Percentiles rank a stretch among this genome's conserved stretches.
Evolutionary conservation across 495 filamentous ascomycete genomes (phyloP).

Genomic region (Neurospora sp.): DNA sequence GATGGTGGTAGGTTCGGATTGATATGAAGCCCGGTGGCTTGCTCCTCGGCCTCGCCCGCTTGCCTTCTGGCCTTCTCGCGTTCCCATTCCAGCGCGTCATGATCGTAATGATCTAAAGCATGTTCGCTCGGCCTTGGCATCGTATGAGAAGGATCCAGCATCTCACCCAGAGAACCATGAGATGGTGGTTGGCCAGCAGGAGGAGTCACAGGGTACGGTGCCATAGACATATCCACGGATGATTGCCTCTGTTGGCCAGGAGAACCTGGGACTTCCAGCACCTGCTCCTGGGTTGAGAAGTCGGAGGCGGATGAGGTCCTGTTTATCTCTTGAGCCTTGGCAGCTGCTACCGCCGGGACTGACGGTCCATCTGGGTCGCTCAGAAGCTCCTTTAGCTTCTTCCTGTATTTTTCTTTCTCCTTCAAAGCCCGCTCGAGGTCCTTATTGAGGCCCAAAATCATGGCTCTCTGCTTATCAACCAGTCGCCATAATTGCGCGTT

Average conservation of each 20-base stretch:
- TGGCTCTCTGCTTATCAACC: slow-evolving; percentile 89
- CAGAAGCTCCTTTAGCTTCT: slow-evolving; percentile 70
- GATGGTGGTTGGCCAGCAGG: slow-evolving; percentile 28
- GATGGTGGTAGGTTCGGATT: slow-evolving; percentile 37
- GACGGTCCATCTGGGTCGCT: slow-evolving; percentile 19
- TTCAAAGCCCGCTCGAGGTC: slow-evolving; percentile 86
- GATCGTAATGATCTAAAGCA: slow-evolving; percentile 41
- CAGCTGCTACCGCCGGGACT: slow-evolving; percentile 7
- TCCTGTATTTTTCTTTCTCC: slow-evolving; percentile 89
- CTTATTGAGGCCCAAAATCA: slow-evolving; percentile 90
- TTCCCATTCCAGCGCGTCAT: slow-evolving; percentile 36
- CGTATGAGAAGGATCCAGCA: slow-evolving; percentile 38
- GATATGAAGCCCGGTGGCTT: slow-evolving; percentile 23
- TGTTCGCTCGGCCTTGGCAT: slow-evolving; percentile 46
- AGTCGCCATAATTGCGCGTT: slow-evolving; percentile 91
- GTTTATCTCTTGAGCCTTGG: slow-evolving; percentile 1
- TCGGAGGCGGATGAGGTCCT: slow-evolving; percentile 1
- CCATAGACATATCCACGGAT: slow-evolving; percentile 41
- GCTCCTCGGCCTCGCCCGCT: slow-evolving; percentile 26
- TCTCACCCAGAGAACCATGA: slow-evolving; percentile 23
- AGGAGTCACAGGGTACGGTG: slow-evolving; percentile 49
- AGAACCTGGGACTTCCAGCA: slow-evolving; percentile 28
- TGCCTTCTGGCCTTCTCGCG: slow-evolving; percentile 32
- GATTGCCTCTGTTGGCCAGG: slow-evolving; percentile 39
- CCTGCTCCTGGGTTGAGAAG: slow-evolving; percentile 18